phyloP scores from a whole-genome alignment of 352 stramenopile species.

The Globisporangium nagaii region DNA sequence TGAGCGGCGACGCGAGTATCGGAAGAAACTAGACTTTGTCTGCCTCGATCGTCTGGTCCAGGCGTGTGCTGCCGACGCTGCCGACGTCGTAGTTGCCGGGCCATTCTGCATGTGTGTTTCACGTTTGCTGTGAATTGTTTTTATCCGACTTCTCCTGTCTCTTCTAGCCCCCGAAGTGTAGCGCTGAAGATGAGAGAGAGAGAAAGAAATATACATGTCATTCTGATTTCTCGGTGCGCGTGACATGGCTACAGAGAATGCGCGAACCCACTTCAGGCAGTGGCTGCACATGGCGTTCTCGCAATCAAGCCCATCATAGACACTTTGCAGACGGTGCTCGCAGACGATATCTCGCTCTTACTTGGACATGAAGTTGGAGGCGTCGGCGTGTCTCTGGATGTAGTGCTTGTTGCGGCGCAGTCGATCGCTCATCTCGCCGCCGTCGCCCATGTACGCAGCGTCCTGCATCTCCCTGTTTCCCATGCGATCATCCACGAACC shows the following conservation, averaged over 20 bases:
- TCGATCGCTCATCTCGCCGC: constrained; percentile 67
- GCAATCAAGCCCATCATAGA: too few species aligned
- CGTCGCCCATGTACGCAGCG: constrained; percentile 56
- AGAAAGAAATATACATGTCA: too few species aligned
- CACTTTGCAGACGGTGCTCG: background rate
- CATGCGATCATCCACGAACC: background rate
- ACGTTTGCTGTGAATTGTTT: too few species aligned
- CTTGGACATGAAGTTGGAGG: constrained; percentile 77
- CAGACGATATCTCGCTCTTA: constrained; percentile 13
- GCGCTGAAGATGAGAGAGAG: too few species aligned
- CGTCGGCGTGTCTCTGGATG: constrained; percentile 75
- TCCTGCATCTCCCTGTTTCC: constrained; percentile 64
- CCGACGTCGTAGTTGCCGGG: background rate
- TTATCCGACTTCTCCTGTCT: too few species aligned
- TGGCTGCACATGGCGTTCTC: too few species aligned
- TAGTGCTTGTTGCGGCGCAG: constrained; percentile 81
- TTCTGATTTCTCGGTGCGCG: too few species aligned
- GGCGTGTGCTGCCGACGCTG: background rate
- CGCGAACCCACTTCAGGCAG: too few species aligned
- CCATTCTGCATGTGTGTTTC: constrained; percentile 7
- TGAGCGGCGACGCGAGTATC: background rate
- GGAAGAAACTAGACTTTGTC: background rate
- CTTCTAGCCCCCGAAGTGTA: too few species aligned
- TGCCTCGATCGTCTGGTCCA: background rate
- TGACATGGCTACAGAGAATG: too few species aligned